Base-by-base conservation (phyloP, 192 early-diverging fungal species). In the Gorgonomyces haynaldii region DNA sequence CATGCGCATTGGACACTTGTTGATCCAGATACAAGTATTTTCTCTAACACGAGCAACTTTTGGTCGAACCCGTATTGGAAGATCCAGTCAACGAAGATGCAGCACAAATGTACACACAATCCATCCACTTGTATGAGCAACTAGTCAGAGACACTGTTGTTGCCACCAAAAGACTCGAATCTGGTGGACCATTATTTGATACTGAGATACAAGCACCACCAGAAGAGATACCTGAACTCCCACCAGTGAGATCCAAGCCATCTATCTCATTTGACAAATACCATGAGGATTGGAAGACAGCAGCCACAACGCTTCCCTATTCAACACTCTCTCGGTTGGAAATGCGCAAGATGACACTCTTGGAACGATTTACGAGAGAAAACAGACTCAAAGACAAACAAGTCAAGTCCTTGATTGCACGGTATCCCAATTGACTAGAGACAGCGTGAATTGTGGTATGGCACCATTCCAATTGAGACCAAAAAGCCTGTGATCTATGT, bases 61-160 rank as follows among this genome's bases (percentile, higher is more conserved):
- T 75, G 9, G 56, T 50, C 20, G 56, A 71, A 41, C 72, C 72
- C 12, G 45, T 28, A 28, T 51, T 71, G 13, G 54, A 55, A 8
- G 32, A 65, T 38, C 59, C 72, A 0, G 58, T 68, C 12, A 75
- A 75, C 46, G 13, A 40, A 0, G 54, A 65, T 2, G 72, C 72
- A 24, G 57, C 47, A 10, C 62, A 72, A 20, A 67, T 75, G 24
- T 68, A 57, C 37, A 31, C 27, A 4, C 32, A 54, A 20, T 62
- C 67, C 3, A 60, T 56, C 4, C 51, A 58, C 15, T 56, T 75
- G 10, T 75, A 72, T 35, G 61, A 59, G 4, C 72, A 75, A 43
- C 52, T 75, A 1, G 61, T 62, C 21, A 45, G 64, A 8, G 72
- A 75, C 45, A 63, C 62, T 36, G 72, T 72, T n/a, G 51, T 72